Evolutionary conservation across 2,329 filamentous ascomycete genomes (phyloP), one percentile per base, ranked within the genome.

Genomic region (Verticillium isaacii): DNA sequence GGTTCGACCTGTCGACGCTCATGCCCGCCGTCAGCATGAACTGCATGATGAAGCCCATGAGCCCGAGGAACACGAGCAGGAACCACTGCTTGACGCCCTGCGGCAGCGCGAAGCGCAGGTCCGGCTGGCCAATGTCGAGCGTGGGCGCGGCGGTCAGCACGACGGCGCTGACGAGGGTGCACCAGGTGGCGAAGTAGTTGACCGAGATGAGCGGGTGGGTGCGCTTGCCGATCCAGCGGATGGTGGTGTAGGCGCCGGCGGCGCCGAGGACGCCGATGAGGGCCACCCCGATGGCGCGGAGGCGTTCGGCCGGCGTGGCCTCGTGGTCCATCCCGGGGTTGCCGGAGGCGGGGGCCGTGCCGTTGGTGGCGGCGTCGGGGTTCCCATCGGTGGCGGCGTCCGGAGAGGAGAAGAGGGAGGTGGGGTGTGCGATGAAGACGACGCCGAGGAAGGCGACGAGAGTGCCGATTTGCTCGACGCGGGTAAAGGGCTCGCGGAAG

Each of bases 201-300:
- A 96, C 91, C 2, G 86, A 90, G 62, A 96, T 87, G n/a, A 97
- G 79, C 0, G 93, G 86, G 71, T 96, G 92, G 0, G 90, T 89
- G 32, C 91, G 84, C 67, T 86, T 85, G 15, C 93, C 93, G 64
- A 97, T 94, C 74, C 89, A 87, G 17, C 92, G 84, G 65, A 97
- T 89, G 0, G 85, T 85, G 0, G 88, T 92, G 69, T 88, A 93
- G 8, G 92, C 91, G 2, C 84, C 84, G 0, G 91, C 87, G 8
- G 88, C 85, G 9, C 93, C 93, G 1, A 92, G 67, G 0, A 96
- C 92, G 1, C 93, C 92, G 0, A 96, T 61, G 55, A 96, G 80
- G 0, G 89, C 91, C 11, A 92, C 79, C 0, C 84, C 82, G 12
- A 95, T 87, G 41, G 91, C 93, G 5, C 82, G 71, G 8, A 93